Percentiles rank a stretch among this genome's conserved stretches.
phyloP scores from a whole-genome alignment of 2,329 filamentous ascomycete genomes.

The Fusarium duplospermum region DNA sequence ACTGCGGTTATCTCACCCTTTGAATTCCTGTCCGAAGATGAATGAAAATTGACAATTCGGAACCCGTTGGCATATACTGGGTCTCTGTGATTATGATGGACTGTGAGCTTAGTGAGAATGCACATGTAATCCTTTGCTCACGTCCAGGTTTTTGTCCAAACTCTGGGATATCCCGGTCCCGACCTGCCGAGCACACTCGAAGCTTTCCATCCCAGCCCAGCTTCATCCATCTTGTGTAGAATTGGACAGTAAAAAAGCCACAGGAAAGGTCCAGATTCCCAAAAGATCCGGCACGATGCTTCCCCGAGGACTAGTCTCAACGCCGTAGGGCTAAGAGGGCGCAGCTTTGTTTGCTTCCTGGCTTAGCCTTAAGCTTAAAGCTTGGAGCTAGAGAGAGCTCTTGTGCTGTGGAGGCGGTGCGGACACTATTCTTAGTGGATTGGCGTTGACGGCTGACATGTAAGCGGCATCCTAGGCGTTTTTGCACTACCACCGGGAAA shows the following conservation, averaged over 20 bases:
- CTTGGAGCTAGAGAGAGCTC: slow-evolving; percentile 17
- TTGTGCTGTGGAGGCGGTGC: slow-evolving; percentile 21
- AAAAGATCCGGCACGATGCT: neutral
- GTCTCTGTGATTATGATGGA: neutral
- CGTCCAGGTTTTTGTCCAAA: too few relatives aligned
- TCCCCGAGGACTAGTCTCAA: neutral
- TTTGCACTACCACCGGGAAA: neutral
- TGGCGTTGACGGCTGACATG: slow-evolving; percentile 17
- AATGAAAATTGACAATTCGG: neutral
- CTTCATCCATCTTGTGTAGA: neutral
- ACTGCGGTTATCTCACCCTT: neutral
- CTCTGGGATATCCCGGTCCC: neutral
- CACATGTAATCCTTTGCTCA: neutral
- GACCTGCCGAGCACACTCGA: neutral
- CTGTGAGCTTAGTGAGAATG: neutral
- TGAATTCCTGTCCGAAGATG: neutral
- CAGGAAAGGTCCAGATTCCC: neutral
- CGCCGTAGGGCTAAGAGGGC: neutral
- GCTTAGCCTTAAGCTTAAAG: slow-evolving; percentile 32
- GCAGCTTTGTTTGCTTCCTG: slow-evolving; percentile 9
- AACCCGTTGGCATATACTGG: neutral
- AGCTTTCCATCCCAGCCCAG: neutral
- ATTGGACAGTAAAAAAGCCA: neutral
- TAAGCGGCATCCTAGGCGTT: slow-evolving; percentile 8
- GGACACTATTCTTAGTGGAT: slow-evolving; percentile 7